Conservation (phyloP, 2,329 filamentous ascomycete species). For the Leptographium wingfieldii region DNA sequence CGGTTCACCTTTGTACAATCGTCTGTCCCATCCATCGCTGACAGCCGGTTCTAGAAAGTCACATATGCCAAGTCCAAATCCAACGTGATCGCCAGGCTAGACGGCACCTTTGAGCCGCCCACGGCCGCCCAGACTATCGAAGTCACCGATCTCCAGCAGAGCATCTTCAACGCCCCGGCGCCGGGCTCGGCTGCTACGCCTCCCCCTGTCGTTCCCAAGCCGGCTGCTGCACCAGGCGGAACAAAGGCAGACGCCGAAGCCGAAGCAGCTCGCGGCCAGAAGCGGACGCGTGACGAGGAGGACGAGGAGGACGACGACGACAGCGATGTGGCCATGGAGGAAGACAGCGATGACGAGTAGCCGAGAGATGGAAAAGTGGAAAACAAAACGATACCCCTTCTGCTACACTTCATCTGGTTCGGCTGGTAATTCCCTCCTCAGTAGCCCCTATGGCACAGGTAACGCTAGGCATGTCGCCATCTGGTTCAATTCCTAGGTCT, state of each 20-base stretch:
- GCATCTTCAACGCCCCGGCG: conserved; percentile 60
- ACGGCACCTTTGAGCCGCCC: conserved; percentile 74
- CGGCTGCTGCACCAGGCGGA: background rate
- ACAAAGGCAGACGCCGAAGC: background rate
- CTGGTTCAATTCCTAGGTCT: background rate
- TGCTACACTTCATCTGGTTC: background rate
- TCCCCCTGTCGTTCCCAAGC: conserved; percentile 18
- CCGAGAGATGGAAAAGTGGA: background rate
- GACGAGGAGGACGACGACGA: conserved; percentile 49
- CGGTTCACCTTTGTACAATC: conserved; percentile 16
- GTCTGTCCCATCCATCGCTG: background rate
- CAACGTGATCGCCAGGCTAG: conserved; percentile 76
- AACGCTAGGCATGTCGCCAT: background rate
- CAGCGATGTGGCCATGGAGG: conserved; percentile 52
- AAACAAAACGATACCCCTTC: background rate
- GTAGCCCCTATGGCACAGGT: background rate
- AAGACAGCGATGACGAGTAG: conserved; percentile 60
- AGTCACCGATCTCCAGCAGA: conserved; percentile 64
- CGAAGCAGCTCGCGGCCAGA: conserved; percentile 38
- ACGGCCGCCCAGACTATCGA: conserved; percentile 40
- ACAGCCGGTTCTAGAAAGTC: conserved; percentile 52
- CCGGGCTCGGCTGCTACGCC: conserved; percentile 35
- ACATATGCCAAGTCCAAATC: conserved; percentile 85
- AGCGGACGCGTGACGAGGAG: conserved; percentile 59
- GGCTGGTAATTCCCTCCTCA: background rate